A percentile compares a stretch with the other conserved stretches of the same genome.
Evolutionary conservation across 768 basidiomycete species (phyloP).

Genomic region (Termitomyces sp.): DNA sequence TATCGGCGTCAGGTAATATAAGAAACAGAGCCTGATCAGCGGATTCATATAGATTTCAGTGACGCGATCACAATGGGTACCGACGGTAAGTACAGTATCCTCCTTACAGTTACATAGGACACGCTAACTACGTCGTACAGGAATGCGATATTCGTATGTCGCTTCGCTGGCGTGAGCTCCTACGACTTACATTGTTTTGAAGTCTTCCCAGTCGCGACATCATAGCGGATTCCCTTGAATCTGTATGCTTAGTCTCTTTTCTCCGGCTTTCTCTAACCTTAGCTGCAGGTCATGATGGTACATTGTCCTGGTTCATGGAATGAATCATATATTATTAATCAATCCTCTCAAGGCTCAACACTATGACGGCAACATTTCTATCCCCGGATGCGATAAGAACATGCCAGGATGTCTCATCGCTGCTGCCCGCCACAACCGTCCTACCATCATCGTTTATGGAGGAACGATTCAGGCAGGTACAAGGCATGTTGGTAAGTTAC

Average conservation of each 20-base stretch:
- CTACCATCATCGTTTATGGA: constrained; percentile 83
- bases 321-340: not conserved
- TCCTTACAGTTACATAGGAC: not conserved
- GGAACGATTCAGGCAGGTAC: constrained; percentile 78
- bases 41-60: constrained; percentile 24
- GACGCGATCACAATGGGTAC: constrained; percentile 91
- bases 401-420: constrained; percentile 91
- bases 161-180: not conserved
- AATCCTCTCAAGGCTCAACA: constrained; percentile 59
- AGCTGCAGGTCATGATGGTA: constrained; percentile 52
- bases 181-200: constrained; percentile 2
- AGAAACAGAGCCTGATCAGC: not conserved
- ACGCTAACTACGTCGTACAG: constrained; percentile 26
- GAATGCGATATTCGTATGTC: constrained; percentile 86
- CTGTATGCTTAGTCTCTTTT: constrained; percentile 31
- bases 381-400: constrained; percentile 90
- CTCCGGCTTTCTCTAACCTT: constrained; percentile 27
- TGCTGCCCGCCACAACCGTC: constrained; percentile 80
- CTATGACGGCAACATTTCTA: constrained; percentile 82
- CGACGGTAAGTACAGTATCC: constrained; percentile 45
- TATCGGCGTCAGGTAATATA: constrained; percentile 67
- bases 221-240: constrained; percentile 87
- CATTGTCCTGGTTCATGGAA: not conserved
- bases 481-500: constrained; percentile 51
- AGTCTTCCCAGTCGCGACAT: constrained; percentile 84